Conservation (phyloP, 441 rosid genomes). For the Omphalea diandra region DNA sequence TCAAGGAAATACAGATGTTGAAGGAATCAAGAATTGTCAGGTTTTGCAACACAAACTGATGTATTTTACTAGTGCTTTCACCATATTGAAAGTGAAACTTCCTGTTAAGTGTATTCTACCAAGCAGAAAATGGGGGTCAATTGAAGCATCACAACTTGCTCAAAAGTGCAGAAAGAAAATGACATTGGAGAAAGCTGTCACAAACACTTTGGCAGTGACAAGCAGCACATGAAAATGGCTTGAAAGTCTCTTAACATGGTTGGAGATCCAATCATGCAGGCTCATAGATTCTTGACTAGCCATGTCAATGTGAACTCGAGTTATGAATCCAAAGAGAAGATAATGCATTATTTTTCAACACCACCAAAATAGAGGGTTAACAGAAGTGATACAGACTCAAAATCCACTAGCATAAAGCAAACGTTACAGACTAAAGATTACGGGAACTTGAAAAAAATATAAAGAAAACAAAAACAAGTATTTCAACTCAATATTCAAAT, state of each 20-base stretch:
- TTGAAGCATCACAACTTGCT: not conserved
- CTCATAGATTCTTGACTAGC: not conserved
- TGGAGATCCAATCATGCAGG: not conserved
- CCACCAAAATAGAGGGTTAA: not conserved
- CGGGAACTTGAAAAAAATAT: not conserved
- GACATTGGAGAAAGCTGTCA: slow-evolving; percentile 1
- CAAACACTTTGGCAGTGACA: not conserved
- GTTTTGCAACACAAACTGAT: slow-evolving; percentile 1
- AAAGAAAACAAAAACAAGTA: not conserved
- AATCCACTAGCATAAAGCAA: not conserved
- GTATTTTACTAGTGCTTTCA: slow-evolving; percentile 5
- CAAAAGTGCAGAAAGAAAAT: not conserved
- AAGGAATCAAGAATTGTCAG: not conserved
- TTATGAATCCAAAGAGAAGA: not conserved
- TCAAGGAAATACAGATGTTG: not conserved
- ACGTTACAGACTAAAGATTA: not conserved
- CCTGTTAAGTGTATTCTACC: not conserved
- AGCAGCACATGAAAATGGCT: not conserved
- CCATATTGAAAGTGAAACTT: not conserved
- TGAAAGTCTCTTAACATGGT: not conserved
- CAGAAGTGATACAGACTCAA: not conserved
- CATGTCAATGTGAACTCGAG: not conserved
- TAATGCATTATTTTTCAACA: not conserved
- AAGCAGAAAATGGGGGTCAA: not conserved
- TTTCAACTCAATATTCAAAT: not conserved